Evolutionary conservation across 2,329 filamentous ascomycete species (phyloP), one percentile per base, ranked within the genome.

Genomic region (Apiospora kogelbergensis): DNA sequence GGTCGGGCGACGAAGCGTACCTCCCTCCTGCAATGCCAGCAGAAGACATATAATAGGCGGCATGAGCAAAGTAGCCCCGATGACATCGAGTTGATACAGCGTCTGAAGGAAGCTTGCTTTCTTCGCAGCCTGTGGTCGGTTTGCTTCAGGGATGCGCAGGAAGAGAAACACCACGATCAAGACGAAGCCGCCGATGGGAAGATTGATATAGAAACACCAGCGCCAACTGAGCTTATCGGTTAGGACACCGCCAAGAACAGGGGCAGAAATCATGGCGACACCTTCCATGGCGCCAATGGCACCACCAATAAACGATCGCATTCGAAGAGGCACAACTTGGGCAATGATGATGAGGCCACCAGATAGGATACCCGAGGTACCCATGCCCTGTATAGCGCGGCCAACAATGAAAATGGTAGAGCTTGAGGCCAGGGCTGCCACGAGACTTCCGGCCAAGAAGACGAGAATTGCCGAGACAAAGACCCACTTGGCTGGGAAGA

Each of bases 11-110:
- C 7, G 41, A 11, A 7, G 33, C 41, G 6, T 45, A 65, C 63
- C 81, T 30, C 81, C 81, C 81, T 82, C 85, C 68, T 85, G 82
- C 1, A 86, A 76, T 3, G 84, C 84, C 7, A 86, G 76, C 1
- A 85, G 71, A 10, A 85, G 79, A 68, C 82, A 84, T 63, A 84
- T 75, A 45, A 84, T 79, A n/a, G 80, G 70, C 24, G 75, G 73
- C 67, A 78, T 73, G 67, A 78, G 73, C 64, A 77, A 53, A 1
- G 75, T 17, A 2, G 74, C 75, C n/a, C 76, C 77, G 20, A 75
- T 44, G 11, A 72, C 75, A 64, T 78, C 76, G 66, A 78, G 75
- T 33, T 66, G 72, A 69, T 72, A 72, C 20, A 75, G 11, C 20
- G 72, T 73, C 44, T 74, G 24, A 9, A 66, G 3, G 11, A 73